A percentile compares a stretch with the other conserved stretches of the same genome.
phyloP scores from a whole-genome alignment of 2,329 filamentous ascomycete species.

The Aspergillus ustus region DNA sequence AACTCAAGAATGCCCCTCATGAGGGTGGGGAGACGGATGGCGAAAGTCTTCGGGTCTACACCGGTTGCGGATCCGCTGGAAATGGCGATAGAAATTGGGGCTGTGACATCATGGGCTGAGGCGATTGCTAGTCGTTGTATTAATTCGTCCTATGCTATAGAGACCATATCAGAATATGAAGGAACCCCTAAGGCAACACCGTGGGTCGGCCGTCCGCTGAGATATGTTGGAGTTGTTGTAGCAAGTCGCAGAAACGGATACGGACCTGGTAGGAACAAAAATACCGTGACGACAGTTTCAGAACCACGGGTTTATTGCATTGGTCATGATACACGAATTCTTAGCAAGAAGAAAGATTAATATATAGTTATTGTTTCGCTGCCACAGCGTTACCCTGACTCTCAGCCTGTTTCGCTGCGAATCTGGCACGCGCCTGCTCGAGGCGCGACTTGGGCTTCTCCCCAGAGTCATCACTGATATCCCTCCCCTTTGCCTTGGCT shows the following conservation, averaged over 20 bases:
- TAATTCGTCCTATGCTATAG: neutral
- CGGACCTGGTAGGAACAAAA: too few species aligned
- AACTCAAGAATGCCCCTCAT: constrained; percentile 1
- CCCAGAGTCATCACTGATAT: constrained; percentile 30
- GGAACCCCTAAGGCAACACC: too few species aligned
- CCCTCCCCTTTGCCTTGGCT: constrained; percentile 60
- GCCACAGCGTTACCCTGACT: constrained; percentile 22
- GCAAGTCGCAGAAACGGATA: too few species aligned
- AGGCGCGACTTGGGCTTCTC: constrained; percentile 55
- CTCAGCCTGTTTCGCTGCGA: constrained; percentile 49
- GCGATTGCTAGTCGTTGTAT: neutral
- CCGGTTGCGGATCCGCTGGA: constrained; percentile 19
- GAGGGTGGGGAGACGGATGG: neutral
- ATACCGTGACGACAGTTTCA: too few species aligned
- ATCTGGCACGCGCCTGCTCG: constrained; percentile 62
- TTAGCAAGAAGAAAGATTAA: neutral
- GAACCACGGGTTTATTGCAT: neutral
- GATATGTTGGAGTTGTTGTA: too few species aligned
- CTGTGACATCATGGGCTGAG: constrained; percentile 21
- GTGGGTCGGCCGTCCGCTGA: too few species aligned
- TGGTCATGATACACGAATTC: neutral
- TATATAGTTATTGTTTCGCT: constrained; percentile 18
- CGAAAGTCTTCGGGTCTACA: neutral
- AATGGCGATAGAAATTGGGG: constrained; percentile 17
- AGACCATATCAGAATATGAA: neutral